Conservation (phyloP, 129 eudicot species). For the Pulicaria dysenterica region DNA sequence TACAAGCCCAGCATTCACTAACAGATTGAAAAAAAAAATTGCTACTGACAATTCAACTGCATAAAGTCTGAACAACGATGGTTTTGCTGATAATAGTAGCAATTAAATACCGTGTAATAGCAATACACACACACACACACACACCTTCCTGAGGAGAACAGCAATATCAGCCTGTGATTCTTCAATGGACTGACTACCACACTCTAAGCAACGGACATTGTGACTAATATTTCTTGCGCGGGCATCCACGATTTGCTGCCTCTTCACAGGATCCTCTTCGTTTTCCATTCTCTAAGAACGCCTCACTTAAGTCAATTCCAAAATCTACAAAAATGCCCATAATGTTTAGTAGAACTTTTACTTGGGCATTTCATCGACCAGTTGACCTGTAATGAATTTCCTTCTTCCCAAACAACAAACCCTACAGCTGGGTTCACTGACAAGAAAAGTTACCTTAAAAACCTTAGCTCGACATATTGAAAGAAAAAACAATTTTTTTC, state of each 20-base stretch:
- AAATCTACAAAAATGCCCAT: constrained; percentile 8
- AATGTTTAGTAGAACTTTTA: constrained; percentile 14
- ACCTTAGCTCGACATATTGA: too few relatives aligned
- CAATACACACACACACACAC: too few relatives aligned
- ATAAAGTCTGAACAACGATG: too few relatives aligned
- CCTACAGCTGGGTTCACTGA: too few relatives aligned
- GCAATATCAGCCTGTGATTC: constrained; percentile 96
- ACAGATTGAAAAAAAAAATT: too few relatives aligned
- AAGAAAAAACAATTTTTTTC: too few relatives aligned
- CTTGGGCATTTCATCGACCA: constrained; percentile 45
- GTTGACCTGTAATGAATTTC: constrained; percentile 5
- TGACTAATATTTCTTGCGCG: constrained; percentile 88
- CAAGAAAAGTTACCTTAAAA: too few relatives aligned
- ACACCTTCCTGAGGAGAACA: constrained; percentile 81
- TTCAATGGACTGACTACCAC: constrained; percentile 97
- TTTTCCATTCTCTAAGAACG: constrained; percentile 46
- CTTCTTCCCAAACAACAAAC: background rate
- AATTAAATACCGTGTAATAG: too few relatives aligned
- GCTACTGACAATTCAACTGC: too few relatives aligned
- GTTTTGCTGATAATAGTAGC: too few relatives aligned
- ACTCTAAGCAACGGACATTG: constrained; percentile 88
- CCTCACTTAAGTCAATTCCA: background rate
- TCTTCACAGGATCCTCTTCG: constrained; percentile 61
- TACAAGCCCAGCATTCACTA: too few relatives aligned
- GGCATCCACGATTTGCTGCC: constrained; percentile 69